phyloP scores from a whole-genome alignment of 768 basidiomycete species.

The Fomitopsis serialis region DNA sequence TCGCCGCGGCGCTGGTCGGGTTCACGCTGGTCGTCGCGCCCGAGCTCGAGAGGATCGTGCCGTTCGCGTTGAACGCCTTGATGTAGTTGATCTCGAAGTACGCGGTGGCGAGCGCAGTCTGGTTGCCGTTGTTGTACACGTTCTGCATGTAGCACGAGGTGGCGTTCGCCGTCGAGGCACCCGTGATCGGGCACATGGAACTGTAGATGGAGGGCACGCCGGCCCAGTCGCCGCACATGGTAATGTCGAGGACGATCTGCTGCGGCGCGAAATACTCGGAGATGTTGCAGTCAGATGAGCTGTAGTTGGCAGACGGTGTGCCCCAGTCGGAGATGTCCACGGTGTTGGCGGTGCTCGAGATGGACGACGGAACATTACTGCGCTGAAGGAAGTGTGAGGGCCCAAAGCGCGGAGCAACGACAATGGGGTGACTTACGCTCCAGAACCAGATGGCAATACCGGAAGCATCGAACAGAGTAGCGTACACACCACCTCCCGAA shows the following conservation, averaged over 20 bases:
- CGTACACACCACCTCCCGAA: slow-evolving; percentile 59
- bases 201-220: slow-evolving; percentile 40
- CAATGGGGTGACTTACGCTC: slow-evolving; percentile 27
- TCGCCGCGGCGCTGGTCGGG: slow-evolving; percentile 3
- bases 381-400: slow-evolving; percentile 29
- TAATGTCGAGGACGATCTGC: slow-evolving; percentile 51
- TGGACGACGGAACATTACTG: slow-evolving; percentile 28
- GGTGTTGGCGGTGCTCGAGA: slow-evolving; percentile 26
- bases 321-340: slow-evolving; percentile 40
- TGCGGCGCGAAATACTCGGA: slow-evolving; percentile 41
- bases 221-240: slow-evolving; percentile 54
- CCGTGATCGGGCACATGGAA: slow-evolving; percentile 33
- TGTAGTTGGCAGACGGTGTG: slow-evolving; percentile 37
- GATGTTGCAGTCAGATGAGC: slow-evolving; percentile 38
- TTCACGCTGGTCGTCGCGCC: background rate
- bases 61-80: slow-evolving; percentile 36
- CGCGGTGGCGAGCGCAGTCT: slow-evolving; percentile 39
- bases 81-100: slow-evolving; percentile 62
- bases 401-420: background rate
- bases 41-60: background rate
- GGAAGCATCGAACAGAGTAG: slow-evolving; percentile 56
- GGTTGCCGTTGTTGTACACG: slow-evolving; percentile 48
- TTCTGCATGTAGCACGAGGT: slow-evolving; percentile 36
- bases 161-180: slow-evolving; percentile 32
- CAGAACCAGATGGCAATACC: slow-evolving; percentile 53